These are phyloP conservation scores for Suillus discolor DNA, from an alignment of 768 basidiomycete genomes.

Conservation along the genomic window DNA sequence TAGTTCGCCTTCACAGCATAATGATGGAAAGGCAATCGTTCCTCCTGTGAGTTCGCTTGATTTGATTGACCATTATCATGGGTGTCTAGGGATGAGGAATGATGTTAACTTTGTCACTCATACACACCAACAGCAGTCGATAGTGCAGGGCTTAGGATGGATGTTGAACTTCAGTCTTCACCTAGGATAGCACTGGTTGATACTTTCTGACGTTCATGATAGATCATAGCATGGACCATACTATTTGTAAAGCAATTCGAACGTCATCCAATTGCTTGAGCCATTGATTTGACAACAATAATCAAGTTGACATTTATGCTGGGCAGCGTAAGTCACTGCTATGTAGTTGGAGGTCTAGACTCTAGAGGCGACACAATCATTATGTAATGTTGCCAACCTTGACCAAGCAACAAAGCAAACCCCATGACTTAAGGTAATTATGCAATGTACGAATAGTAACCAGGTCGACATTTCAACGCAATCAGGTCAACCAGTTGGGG, in stretches of 20 bases:
- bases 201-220: neutral
- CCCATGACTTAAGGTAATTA: no score
- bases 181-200: neutral
- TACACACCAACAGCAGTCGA: neutral
- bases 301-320: neutral
- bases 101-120: neutral
- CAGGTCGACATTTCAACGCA: no score
- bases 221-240: neutral
- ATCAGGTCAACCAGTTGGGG: no score
- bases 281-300: neutral
- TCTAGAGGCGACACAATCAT: no score
- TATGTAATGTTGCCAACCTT: no score
- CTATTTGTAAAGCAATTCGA: neutral
- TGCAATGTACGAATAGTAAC: no score
- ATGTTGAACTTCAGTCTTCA: neutral
- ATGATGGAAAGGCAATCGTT: neutral
- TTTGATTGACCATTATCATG: neutral
- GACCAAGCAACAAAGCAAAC: no score
- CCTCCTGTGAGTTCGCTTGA: neutral
- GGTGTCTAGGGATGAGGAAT: neutral
- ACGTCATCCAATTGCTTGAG: neutral
- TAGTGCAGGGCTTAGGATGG: neutral
- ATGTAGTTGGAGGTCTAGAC: no score
- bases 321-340: no score
- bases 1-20: neutral